Percentiles rank a stretch among this genome's conserved stretches.
phyloP scores from a whole-genome alignment of 257 asterid genomes.

The Ilex aquifolium region DNA sequence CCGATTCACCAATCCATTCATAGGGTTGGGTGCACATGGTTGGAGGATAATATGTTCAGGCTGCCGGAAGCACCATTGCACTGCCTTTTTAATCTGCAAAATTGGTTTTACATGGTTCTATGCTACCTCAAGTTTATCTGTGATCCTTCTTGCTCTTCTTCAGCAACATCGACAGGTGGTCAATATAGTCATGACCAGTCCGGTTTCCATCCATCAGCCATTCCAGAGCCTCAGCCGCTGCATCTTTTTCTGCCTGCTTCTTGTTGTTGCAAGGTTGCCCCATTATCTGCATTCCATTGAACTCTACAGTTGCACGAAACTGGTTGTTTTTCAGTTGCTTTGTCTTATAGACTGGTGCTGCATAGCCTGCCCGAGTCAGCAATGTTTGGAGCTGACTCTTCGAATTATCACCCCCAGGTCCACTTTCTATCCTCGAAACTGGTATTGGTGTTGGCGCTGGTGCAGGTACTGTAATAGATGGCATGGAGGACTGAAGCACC shows the following conservation, averaged over 20 bases:
- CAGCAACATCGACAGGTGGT: conserved; percentile 58
- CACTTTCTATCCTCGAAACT: conserved; percentile 41
- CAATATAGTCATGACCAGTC: conserved; percentile 39
- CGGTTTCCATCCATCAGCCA: conserved; percentile 63
- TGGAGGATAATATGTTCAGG: conserved; percentile 4
- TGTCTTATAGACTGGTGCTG: conserved; percentile 62
- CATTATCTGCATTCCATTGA: conserved; percentile 62
- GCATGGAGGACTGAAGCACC: conserved; percentile 30
- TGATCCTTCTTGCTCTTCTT: conserved; percentile 81
- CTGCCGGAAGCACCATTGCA: neutral
- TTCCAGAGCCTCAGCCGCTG: conserved; percentile 86
- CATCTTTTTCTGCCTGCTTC: conserved; percentile 92
- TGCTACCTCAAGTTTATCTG: conserved; percentile 20
- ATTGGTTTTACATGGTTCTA: neutral
- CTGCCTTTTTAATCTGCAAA: neutral
- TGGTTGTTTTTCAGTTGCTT: conserved; percentile 52
- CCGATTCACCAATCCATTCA: neutral
- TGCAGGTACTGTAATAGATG: conserved; percentile 23
- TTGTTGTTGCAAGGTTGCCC: conserved; percentile 82
- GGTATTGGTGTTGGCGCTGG: conserved; percentile 18
- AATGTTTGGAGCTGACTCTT: conserved; percentile 87
- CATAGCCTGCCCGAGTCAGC: conserved; percentile 80
- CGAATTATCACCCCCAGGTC: conserved; percentile 92
- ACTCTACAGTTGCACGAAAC: conserved; percentile 60
- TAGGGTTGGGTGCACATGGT: neutral